phyloP scores from a whole-genome alignment of 1,139 yeast species.

The Kodamaea arcana region DNA sequence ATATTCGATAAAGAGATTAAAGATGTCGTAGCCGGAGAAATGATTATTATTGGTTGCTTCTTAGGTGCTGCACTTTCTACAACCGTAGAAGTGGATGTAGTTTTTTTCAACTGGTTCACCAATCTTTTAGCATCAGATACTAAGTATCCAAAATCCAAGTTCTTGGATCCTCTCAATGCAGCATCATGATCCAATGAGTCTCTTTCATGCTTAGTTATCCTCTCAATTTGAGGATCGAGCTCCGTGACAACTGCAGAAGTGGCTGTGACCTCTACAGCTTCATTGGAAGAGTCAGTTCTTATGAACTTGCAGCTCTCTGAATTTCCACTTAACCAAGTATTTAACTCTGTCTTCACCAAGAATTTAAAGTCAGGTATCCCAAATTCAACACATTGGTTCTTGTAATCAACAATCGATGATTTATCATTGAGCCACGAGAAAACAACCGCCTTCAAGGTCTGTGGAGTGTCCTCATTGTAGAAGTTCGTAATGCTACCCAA shows the following conservation, averaged over 20 bases:
- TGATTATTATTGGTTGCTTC: slow-evolving; percentile 85
- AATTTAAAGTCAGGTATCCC: slow-evolving; percentile 73
- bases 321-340: slow-evolving; percentile 75
- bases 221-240: slow-evolving; percentile 50
- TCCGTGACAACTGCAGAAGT: slow-evolving; percentile 11
- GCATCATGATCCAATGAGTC: slow-evolving; percentile 74
- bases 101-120: slow-evolving; percentile 49
- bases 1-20: slow-evolving; percentile 76
- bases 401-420: slow-evolving; percentile 76
- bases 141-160: slow-evolving; percentile 68
- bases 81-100: slow-evolving; percentile 18
- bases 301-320: slow-evolving; percentile 54
- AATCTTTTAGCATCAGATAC: slow-evolving; percentile 69
- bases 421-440: slow-evolving; percentile 82
- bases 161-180: slow-evolving; percentile 72
- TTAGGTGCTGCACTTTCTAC: slow-evolving; percentile 18
- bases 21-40: slow-evolving; percentile 95
- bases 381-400: slow-evolving; percentile 63
- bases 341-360: slow-evolving; percentile 78
- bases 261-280: not conserved
- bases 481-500: slow-evolving; percentile 55
- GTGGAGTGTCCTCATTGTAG: slow-evolving; percentile 45
- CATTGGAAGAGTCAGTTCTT: slow-evolving; percentile 15
- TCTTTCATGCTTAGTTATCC: slow-evolving; percentile 58
- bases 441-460: slow-evolving; percentile 59